Conservation (phyloP, 768 basidiomycete species). For the Suillus weaverae region DNA sequence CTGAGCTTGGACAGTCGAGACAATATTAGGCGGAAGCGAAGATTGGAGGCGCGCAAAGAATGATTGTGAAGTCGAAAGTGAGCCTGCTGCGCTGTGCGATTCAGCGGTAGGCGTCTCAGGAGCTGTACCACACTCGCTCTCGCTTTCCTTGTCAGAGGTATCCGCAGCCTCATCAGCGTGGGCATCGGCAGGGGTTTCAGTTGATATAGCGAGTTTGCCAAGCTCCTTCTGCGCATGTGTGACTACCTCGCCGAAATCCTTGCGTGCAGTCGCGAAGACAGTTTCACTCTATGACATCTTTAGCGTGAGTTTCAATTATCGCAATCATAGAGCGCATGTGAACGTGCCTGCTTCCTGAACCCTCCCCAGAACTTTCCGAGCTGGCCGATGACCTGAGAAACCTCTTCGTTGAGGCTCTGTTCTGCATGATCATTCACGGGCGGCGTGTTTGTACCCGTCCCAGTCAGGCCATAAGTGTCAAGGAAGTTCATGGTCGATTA, state of each 20-base stretch:
- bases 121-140: constrained; percentile 27
- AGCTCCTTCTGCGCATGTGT: constrained; percentile 79
- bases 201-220: constrained; percentile 49
- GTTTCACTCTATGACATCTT: constrained; percentile 57
- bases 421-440: constrained; percentile 44
- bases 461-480: constrained; percentile 62
- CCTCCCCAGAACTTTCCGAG: constrained; percentile 89
- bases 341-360: constrained; percentile 79
- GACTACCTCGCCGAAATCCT: constrained; percentile 72
- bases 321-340: background rate
- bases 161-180: constrained; percentile 12
- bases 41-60: constrained; percentile 73
- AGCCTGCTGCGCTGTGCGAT: constrained; percentile 20
- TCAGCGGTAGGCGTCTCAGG: constrained; percentile 27
- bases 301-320: constrained; percentile 4
- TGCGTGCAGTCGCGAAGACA: constrained; percentile 66
- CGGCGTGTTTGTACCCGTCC: constrained; percentile 45
- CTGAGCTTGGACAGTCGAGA: constrained; percentile 63
- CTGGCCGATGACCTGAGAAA: constrained; percentile 85
- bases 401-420: constrained; percentile 78
- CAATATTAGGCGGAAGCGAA: constrained; percentile 72
- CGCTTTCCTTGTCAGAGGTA: constrained; percentile 16
- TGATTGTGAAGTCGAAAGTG: constrained; percentile 36
- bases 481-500: constrained; percentile 64
- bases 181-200: constrained; percentile 26